Evolutionary conservation across 441 rosid species (phyloP), one percentile per base, ranked within the genome.

Genomic region (Populus hybrid): DNA sequence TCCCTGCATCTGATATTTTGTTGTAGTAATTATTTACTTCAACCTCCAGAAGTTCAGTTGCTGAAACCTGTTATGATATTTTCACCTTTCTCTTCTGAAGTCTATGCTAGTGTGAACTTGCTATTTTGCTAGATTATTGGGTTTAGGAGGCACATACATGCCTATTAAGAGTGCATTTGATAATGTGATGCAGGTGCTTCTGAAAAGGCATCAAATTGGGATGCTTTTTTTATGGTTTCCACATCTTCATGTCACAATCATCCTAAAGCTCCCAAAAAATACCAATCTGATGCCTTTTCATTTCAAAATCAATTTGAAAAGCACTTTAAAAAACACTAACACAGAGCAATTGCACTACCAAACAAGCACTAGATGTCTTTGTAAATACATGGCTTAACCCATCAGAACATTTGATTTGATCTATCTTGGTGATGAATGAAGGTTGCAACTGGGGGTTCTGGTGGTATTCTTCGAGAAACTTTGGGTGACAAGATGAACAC

Each of bases 361-460:
- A 40, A 40, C 46, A 40, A 5, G 46, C 5, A 3, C 46, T 6
- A 42, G 59, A 26, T 21, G 32, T n/a, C 8, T 30, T 3, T 3
- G 20, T 38, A 24, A 54, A 2, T 76, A 8, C 21, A 24, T 57
- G 40, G 28, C 69, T 18, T 57, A 23, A 64, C 73, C 38, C 34
- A 6, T 28, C 6, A 12, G n/a, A 70, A 38, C 18, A 71, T 73
- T 26, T 34, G n/a, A 28, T 69, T 30, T 35, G 38, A 70, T 63
- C 24, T 67, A 54, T 75, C 68, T 78, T 79, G 54, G 32, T 75
- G 72, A 32, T 70, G 9, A 38, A n/a, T 77, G 77, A 80, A 96
- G 99, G 90, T 92, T 59, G 91, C 95, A 14, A 78, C 80, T 50
- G 93, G 99, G 70, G 98, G 94, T 73, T 80, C 82, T 28, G 93